Base-by-base conservation (phyloP, 345 rosid genomes). In the Luvunga scandens region DNA sequence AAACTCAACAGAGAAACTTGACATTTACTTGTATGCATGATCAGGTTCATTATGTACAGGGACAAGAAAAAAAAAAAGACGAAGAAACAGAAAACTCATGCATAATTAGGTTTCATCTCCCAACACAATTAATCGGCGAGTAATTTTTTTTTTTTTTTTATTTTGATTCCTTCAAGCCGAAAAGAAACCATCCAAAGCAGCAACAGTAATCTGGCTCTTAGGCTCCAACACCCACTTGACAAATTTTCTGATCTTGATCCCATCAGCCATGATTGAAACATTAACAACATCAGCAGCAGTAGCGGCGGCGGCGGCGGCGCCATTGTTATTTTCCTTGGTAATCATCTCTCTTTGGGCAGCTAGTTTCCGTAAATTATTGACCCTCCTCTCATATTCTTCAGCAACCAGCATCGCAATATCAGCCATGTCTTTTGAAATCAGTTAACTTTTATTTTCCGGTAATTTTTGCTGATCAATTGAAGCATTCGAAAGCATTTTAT, bases 361-460 rank as follows among this genome's bases (percentile, higher is more conserved):
- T n/a, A 19, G 63, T 25, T 57, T 82, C 66, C 76, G 77, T 45
- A 81, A 80, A 9, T 72, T 48, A 84, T 82, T 86, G 31, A 81
- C 50, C 68, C 88, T 84, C 86, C 88, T 88, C 42, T 86, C 94
- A 42, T 91, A 83, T 78, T 91, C 94, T 73, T 91, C 94, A 0
- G 89, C 91, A 8, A 89, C 90, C 77, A 91, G 66, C 38, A 91
- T 83, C 39, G 92, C 94, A 70, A 91, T 91, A 48, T 89, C 94
- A 1, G 94, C 81, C 94, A 91, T 89, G 4, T 2, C 25, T 64
- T 12, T 12, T 36, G 9, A 14, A 6, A 3, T 28, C 30, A 10
- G 1, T 28, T 10, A 25, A 18, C 33, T 64, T 31, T 30, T 36
- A 18, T 2, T 2, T 64, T 30, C 28, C 6, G 14, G 19, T 4